Conservation (phyloP, 2,329 filamentous ascomycete genomes). For the Neophaeococcomyces mojaviensis region DNA sequence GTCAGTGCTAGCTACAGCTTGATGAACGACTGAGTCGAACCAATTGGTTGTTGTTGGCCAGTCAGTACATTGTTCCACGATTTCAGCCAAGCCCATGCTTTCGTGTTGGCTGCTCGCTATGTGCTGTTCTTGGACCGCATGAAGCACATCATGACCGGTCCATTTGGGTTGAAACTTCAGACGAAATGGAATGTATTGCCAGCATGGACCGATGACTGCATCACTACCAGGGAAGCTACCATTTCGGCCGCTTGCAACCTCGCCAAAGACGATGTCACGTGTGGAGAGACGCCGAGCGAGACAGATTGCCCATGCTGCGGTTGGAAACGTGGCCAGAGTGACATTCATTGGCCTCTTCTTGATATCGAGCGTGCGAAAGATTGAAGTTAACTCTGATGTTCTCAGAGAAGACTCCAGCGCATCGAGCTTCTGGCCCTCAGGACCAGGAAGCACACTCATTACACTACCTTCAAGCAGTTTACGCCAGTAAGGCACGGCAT, state of each 20-base stretch:
- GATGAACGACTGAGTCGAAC: constrained; percentile 53
- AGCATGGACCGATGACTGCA: constrained; percentile 56
- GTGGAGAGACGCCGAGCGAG: constrained; percentile 48
- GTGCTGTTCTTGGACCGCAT: constrained; percentile 50
- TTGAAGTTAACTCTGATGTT: constrained; percentile 8
- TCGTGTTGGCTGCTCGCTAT: constrained; percentile 49
- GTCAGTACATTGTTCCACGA: constrained; percentile 42
- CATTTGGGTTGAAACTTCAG: constrained; percentile 47
- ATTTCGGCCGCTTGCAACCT: constrained; percentile 59
- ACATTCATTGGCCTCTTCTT: constrained; percentile 46
- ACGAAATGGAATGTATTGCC: constrained; percentile 60
- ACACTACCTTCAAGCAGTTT: constrained; percentile 50
- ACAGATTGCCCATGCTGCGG: constrained; percentile 58
- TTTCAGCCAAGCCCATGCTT: constrained; percentile 48
- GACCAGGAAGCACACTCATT: constrained; percentile 31
- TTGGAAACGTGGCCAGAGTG: constrained; percentile 58
- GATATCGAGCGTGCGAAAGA: constrained; percentile 33
- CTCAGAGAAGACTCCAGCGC: too few relatives aligned
- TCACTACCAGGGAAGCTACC: constrained; percentile 50
- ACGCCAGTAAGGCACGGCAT: constrained; percentile 54
- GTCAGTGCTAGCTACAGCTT: constrained; percentile 57
- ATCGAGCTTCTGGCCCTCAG: background rate
- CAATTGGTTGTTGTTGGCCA: constrained; percentile 36
- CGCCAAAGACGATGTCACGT: constrained; percentile 57
- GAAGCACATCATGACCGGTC: constrained; percentile 47